These are phyloP conservation scores for Mycena sp. DNA, from an alignment of 1,284 basidiomycete genomes.

Conservation along the genomic window DNA sequence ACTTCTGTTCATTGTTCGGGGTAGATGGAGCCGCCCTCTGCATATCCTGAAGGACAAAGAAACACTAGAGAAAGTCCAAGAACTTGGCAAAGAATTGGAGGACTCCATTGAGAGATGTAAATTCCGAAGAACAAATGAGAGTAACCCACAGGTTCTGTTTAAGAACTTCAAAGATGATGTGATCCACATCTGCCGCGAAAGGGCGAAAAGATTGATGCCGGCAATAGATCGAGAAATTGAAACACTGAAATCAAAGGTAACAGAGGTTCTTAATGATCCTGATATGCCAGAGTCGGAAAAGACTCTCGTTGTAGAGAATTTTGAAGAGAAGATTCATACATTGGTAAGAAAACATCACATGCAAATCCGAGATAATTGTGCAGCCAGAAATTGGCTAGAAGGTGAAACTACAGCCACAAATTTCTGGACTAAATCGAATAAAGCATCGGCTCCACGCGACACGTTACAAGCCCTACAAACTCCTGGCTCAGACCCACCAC, in stretches of 20 bases:
- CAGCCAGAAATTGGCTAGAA: background rate
- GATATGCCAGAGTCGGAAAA: background rate
- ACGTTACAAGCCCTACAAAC: background rate
- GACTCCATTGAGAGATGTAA: background rate
- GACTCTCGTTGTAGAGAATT: background rate
- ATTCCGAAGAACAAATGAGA: background rate
- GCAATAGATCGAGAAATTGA: background rate
- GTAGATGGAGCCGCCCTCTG: background rate
- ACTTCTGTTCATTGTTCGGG: background rate
- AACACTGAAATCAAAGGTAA: background rate
- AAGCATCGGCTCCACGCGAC: conserved; percentile 14
- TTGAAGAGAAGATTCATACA: background rate
- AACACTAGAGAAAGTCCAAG: background rate
- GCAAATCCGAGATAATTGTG: background rate
- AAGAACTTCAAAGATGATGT: background rate
- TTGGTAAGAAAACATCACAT: conserved; percentile 13
- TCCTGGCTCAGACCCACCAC: background rate
- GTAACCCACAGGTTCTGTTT: background rate
- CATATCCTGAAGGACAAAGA: conserved; percentile 6
- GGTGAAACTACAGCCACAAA: background rate
- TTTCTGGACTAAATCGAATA: background rate
- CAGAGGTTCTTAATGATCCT: background rate
- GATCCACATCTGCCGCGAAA: background rate
- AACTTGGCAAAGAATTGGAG: background rate
- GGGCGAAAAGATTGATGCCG: background rate